Percentiles rank a stretch among this genome's conserved stretches.
phyloP scores from a whole-genome alignment of 179 eudicot species.

The Patellifolia procumbens region DNA sequence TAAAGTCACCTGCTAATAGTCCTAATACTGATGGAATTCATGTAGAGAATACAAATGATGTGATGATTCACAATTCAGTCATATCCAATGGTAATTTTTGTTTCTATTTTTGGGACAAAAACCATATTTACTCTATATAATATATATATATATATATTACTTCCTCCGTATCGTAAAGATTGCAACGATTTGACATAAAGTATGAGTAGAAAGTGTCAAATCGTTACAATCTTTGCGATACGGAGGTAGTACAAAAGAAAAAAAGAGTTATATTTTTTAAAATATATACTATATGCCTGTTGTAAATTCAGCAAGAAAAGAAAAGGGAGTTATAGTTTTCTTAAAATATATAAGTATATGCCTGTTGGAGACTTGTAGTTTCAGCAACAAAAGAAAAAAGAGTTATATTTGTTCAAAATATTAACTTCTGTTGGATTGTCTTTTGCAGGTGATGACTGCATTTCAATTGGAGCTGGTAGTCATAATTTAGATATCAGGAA shows the following conservation, averaged over 20 bases:
- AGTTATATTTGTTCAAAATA: too few species aligned
- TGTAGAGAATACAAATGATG: slow-evolving; percentile 69
- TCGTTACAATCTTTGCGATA: too few species aligned
- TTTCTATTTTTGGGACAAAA: not conserved
- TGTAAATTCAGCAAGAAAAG: too few species aligned
- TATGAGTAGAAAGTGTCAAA: too few species aligned
- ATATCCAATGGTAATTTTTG: slow-evolving; percentile 66
- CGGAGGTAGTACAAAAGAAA: too few species aligned
- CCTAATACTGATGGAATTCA: slow-evolving; percentile 97
- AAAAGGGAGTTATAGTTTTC: too few species aligned
- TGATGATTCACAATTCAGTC: slow-evolving; percentile 58
- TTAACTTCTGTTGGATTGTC: not conserved
- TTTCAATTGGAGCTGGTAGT: slow-evolving; percentile 78
- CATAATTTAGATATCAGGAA: slow-evolving; percentile 72
- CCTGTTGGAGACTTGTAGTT: not conserved
- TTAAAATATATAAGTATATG: too few species aligned
- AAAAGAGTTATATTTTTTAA: too few species aligned
- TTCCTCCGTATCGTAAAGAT: too few species aligned
- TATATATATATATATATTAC: not conserved
- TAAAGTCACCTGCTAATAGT: slow-evolving; percentile 71
- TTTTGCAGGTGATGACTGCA: slow-evolving; percentile 78
- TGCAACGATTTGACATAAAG: too few species aligned
- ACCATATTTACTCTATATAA: not conserved
- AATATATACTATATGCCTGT: too few species aligned
- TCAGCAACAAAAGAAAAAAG: too few species aligned